Base-by-base conservation (phyloP, 2,329 filamentous ascomycete species). In the Talaromyces sp. region DNA sequence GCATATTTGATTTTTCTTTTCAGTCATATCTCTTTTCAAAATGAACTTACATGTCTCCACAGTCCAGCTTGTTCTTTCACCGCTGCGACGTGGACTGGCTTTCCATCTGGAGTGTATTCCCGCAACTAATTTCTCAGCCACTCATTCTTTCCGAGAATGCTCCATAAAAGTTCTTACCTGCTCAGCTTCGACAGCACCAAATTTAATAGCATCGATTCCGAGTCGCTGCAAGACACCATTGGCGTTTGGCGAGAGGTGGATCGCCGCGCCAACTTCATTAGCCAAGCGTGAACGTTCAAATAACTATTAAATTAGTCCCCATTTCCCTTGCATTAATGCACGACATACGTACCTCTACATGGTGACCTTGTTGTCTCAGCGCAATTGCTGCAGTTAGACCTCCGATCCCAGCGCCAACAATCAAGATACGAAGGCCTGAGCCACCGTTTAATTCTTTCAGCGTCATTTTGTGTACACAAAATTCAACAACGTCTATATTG, bases 161-260 rank as follows among this genome's bases (percentile, higher is more conserved):
- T n/a, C n/a, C n/a, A n/a, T n/a, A n/a, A n/a, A n/a, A 13, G 16
- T 16, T 43, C 55, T 40, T 41, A 56, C 72, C 64, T 45, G 65
- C 49, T 69, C 59, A 22, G 55, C 70, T 50, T 45, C 65, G 56
- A 68, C 76, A 49, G 77, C 73, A 2, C 76, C 76, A 37, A 71
- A 71, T 0, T 66, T 64, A 49, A 75, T 71, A 0, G 75, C 70
- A 44, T 69, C 65, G 1, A 81, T 57, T 0, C 78, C 77, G 44
- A 80, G 66, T 29, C 75, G 68, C 10, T 69, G 67, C 3, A 88
- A 70, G 2, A 87, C 67, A 0, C 82, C 81, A 65, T 86, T 85
- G 2, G 78, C 73, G 60, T 88, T 88, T 0, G 86, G 83, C 0
- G 82, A 79, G 4, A 87, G 65, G 61, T 87, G 83, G n/a, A 87